Evolutionary conservation across 2,329 filamentous ascomycete species (phyloP).

Genomic region (Aspergillus quadricinctus): DNA sequence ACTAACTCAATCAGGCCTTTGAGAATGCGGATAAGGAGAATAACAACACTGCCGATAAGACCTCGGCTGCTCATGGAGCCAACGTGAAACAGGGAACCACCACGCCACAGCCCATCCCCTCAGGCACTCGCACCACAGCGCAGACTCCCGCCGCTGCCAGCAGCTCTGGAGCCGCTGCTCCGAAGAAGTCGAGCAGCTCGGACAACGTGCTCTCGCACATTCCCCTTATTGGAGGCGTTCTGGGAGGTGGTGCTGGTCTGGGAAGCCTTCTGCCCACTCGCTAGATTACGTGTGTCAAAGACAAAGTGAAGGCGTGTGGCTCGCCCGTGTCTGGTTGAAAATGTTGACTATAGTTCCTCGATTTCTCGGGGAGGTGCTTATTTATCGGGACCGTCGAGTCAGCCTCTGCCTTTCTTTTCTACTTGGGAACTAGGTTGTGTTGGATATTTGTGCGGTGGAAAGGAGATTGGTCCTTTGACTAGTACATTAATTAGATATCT

Average conservation of each 20-base stretch:
- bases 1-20: not conserved
- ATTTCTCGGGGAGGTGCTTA: not conserved
- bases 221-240: conserved; percentile 21
- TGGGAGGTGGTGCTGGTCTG: not conserved
- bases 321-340: not conserved
- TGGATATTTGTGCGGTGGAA: not conserved
- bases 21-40: not conserved
- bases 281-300: not conserved
- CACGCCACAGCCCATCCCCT: not conserved
- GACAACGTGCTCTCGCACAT: conserved; percentile 16
- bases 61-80: not conserved
- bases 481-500: not conserved
- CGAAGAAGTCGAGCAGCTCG: not conserved
- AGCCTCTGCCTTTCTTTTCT: not conserved
- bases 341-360: too few species aligned
- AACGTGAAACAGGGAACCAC: not conserved
- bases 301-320: not conserved
- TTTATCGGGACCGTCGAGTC: not conserved
- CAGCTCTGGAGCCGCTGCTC: not conserved
- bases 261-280: not conserved
- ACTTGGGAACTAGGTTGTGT: not conserved
- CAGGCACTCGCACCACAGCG: not conserved
- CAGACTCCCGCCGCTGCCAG: not conserved
- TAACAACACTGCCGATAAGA: not conserved
- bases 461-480: not conserved